Conservation (phyloP, 257 asterid genomes). For the Solanum gandarillasii region DNA sequence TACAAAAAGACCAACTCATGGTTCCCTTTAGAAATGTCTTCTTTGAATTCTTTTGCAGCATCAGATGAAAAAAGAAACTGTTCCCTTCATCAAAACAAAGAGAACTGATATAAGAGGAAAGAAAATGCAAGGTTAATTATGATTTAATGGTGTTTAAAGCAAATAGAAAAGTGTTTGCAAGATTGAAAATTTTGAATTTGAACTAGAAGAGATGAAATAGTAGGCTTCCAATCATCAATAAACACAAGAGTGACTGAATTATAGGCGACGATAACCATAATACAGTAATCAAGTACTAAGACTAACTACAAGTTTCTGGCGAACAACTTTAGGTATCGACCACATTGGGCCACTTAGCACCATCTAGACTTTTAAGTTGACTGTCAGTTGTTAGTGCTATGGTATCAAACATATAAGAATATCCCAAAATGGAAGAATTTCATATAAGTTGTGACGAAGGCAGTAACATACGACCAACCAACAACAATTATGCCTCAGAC, state of each 20-base stretch:
- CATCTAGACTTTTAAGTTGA: not conserved
- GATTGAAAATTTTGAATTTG: not conserved
- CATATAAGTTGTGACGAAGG: not conserved
- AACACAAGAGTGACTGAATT: not conserved
- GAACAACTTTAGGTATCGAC: not conserved
- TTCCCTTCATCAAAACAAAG: conserved; percentile 65
- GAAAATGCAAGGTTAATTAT: not conserved
- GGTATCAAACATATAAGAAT: not conserved
- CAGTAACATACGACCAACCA: not conserved
- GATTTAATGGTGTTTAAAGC: not conserved
- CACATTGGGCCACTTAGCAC: not conserved
- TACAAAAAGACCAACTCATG: conserved; percentile 80
- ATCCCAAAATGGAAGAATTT: not conserved
- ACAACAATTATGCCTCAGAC: not conserved
- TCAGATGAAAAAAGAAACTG: conserved; percentile 96
- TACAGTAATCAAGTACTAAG: not conserved
- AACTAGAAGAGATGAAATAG: not conserved
- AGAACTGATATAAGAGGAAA: conserved; percentile 41
- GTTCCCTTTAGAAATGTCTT: conserved; percentile 56
- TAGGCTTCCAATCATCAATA: not conserved
- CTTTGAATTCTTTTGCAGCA: conserved; percentile 90
- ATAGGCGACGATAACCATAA: not conserved
- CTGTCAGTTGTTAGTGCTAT: not conserved
- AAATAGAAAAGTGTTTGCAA: not conserved
- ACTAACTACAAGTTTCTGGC: not conserved